Percentiles rank a stretch among this genome's conserved stretches.
Conservation (phyloP, 257 asterid genomes). For the Gentiana macrophylla region DNA sequence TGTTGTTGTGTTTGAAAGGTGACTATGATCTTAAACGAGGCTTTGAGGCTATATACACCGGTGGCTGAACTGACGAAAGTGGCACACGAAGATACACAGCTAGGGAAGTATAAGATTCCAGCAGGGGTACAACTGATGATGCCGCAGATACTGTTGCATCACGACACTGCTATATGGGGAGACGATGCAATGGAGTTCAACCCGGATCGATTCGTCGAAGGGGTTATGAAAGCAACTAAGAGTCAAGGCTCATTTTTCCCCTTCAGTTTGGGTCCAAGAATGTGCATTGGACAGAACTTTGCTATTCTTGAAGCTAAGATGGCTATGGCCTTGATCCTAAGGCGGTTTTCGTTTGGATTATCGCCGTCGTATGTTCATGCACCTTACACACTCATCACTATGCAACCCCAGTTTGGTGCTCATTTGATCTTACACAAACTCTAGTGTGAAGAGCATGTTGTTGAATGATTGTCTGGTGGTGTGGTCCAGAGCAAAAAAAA, state of each 20-base stretch:
- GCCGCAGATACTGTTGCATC: slow-evolving; percentile 31
- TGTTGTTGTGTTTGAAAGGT: slow-evolving; percentile 12
- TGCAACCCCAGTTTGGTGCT: slow-evolving; percentile 41
- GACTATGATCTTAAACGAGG: slow-evolving; percentile 39
- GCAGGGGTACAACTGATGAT: slow-evolving; percentile 26
- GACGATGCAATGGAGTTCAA: slow-evolving; percentile 37
- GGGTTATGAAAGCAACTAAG: slow-evolving; percentile 35
- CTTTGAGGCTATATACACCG: slow-evolving; percentile 41
- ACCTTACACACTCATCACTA: slow-evolving; percentile 32
- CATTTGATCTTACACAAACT: slow-evolving; percentile 19
- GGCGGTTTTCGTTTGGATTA: slow-evolving; percentile 30
- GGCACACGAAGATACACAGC: slow-evolving; percentile 25
- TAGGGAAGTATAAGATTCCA: slow-evolving; percentile 32
- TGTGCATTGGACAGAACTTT: slow-evolving; percentile 44
- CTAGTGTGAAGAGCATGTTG: neutral
- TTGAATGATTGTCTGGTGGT: neutral
- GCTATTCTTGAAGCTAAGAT: slow-evolving; percentile 40
- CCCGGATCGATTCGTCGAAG: slow-evolving; percentile 34
- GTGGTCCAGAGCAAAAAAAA: too few relatives aligned
- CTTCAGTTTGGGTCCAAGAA: slow-evolving; percentile 46
- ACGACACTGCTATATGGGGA: slow-evolving; percentile 32
- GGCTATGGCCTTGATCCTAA: slow-evolving; percentile 27
- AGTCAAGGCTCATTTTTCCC: slow-evolving; percentile 31
- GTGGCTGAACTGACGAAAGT: slow-evolving; percentile 22
- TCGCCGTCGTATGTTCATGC: slow-evolving; percentile 44